phyloP scores from a whole-genome alignment of 164 flowering plant species.

The Cinnamomum micranthum region DNA sequence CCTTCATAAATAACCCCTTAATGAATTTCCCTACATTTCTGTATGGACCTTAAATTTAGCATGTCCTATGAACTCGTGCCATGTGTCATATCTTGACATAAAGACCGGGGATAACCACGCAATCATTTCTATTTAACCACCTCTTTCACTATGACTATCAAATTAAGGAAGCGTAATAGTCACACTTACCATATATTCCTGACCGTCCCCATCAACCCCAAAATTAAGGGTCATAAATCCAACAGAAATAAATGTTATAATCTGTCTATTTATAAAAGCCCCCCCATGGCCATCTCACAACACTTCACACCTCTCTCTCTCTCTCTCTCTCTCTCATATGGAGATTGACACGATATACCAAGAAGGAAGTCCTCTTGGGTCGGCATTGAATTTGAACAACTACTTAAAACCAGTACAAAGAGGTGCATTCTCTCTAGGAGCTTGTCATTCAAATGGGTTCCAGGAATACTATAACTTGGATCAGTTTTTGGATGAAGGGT shows the following conservation, averaged over 20 bases:
- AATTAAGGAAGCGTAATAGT: constrained; percentile 18
- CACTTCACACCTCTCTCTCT: constrained; percentile 1
- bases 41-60: constrained; percentile 1
- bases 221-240: constrained; percentile 14
- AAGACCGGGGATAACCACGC: constrained; percentile 2
- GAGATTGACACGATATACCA: constrained; percentile 22
- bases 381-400: constrained; percentile 17
- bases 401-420: constrained; percentile 26
- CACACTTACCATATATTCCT: constrained; percentile 11
- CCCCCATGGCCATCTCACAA: not conserved
- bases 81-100: constrained; percentile 8
- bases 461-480: constrained; percentile 31
- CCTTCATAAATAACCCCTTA: not conserved
- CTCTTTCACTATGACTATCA: not conserved
- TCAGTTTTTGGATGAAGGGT: constrained; percentile 25
- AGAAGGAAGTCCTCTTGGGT: constrained; percentile 11
- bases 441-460: constrained; percentile 24
- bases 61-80: not conserved
- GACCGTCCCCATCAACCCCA: constrained; percentile 14
- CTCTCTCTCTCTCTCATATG: constrained; percentile 21
- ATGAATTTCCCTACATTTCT: not conserved
- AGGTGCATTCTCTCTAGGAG: constrained; percentile 29
- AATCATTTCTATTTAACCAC: constrained; percentile 12
- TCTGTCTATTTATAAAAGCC: not conserved
- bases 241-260: constrained; percentile 5